Percentiles rank a stretch among this genome's conserved stretches.
Evolutionary conservation across 2,329 filamentous ascomycete genomes (phyloP).

Genomic region (Coniella lustricola): DNA sequence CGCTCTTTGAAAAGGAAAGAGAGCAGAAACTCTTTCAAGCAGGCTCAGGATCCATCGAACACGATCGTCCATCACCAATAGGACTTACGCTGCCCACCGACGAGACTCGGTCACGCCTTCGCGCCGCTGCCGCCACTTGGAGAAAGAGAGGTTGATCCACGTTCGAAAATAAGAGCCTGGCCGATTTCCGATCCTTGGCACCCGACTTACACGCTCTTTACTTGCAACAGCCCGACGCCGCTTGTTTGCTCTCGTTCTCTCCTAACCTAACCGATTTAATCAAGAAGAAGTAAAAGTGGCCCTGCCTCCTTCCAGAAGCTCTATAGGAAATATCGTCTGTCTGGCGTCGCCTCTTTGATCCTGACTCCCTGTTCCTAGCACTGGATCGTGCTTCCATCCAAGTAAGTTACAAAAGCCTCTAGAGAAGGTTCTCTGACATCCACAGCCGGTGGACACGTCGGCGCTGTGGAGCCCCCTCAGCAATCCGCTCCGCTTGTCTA

Average conservation of each 20-base stretch:
- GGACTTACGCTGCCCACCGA: slow-evolving; percentile 8
- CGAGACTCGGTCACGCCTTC: slow-evolving; percentile 32
- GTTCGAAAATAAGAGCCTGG: slow-evolving; percentile 8
- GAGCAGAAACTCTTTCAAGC: slow-evolving; percentile 14
- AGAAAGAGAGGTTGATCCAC: slow-evolving; percentile 19
- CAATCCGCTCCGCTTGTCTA: slow-evolving; percentile 17
- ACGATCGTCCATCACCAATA: slow-evolving; percentile 24
- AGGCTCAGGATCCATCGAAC: slow-evolving; percentile 9
- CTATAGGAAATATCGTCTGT: slow-evolving; percentile 18
- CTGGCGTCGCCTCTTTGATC: slow-evolving; percentile 23
- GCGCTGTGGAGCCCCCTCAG: slow-evolving; percentile 23
- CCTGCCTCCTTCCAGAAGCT: slow-evolving; percentile 16
- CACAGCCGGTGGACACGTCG: slow-evolving; percentile 23
- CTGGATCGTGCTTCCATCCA: slow-evolving; percentile 29
- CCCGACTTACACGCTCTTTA: slow-evolving; percentile 31
- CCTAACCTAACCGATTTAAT: too few species aligned
- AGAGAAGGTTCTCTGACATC: slow-evolving; percentile 30
- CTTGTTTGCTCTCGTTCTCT: slow-evolving; percentile 12
- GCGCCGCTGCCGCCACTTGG: slow-evolving; percentile 22
- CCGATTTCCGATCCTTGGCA: slow-evolving; percentile 17
- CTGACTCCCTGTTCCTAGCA: slow-evolving; percentile 22
- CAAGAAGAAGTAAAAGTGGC: slow-evolving; percentile 2
- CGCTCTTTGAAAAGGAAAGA: slow-evolving; percentile 29
- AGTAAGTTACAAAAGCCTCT: slow-evolving; percentile 33
- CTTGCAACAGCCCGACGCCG: slow-evolving; percentile 17